Evolutionary conservation across 148 eudicot species (phyloP), one percentile per base, ranked within the genome.

Genomic region (Polygonum maritimum): DNA sequence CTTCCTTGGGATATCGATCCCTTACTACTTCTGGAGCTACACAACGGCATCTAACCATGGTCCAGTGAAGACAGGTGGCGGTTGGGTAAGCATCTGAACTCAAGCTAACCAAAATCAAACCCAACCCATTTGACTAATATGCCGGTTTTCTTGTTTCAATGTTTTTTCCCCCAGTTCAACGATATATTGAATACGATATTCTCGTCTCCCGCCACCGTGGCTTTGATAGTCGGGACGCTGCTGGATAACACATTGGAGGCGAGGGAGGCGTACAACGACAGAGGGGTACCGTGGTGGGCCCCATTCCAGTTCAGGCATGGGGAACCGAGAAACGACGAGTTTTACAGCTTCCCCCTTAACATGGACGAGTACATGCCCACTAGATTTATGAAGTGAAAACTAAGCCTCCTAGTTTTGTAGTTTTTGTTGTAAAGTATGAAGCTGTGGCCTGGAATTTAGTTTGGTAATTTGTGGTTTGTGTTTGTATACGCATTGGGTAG

Each of bases 1-100:
- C 77, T 95, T 95, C 83, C 92, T 95, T 73, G 98, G 97, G 41
- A 87, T 95, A 83, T 95, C 98, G 1, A 86, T 95, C 73, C 91
- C 97, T 7, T 93, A 95, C 79, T 95, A 92, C 78, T 95, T 95
- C 75, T 71, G 84, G 73, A 87, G 84, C 86, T 83, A 92, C 82
- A 83, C 91, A 1, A 85, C 84, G 26, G 35, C 16, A 11, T 5
- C 73, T 9, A 84, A 79, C 49, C 94, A 83, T 69, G 98, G 98
- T 44, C 98, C 96, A 69, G 92, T 92, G 48, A 81, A 83, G 58
- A 88, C 97, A 0, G 82, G 80, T n/a, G 97, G 86, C 55, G 88
- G 87, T 87, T 95, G 98, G 98, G 98, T 95, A 86, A 87, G 83
- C 48, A 69, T 78, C 48, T 21, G 7, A 10, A 6, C 58, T n/a